Base-by-base conservation (phyloP, 345 rosid genomes). In the Linum lewisii region DNA sequence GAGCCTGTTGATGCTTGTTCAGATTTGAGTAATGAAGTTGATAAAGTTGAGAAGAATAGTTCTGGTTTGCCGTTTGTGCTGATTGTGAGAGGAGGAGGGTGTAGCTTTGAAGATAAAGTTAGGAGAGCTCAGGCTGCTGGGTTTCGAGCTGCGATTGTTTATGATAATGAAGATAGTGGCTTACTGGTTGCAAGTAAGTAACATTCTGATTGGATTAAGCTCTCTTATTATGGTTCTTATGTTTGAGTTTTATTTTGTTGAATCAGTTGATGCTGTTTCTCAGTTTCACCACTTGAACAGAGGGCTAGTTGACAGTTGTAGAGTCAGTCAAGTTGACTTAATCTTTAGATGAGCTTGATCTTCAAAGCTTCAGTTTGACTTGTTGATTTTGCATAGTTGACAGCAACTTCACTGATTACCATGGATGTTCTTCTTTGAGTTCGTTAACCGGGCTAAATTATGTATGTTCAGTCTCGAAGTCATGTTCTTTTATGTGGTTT, bases 81-180 rank as follows among this genome's bases (percentile, higher is more conserved):
- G 75, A 77, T 87, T 49, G 55, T 82, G 38, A 82, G 99, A 79
- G 99, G 95, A 64, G 85, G 81, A 1, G 34, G 34, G 34, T 93
- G 99, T 65, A 79, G 87, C 73, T 93, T 93, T 26, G 96, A 93
- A 54, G 88, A 90, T 2, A 93, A 93, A 84, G 90, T 87, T 29
- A 81, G 96, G 69, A 79, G 71, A 49, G 99, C 84, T 0, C 99
- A 93, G 54, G 77, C 64, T 72, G 95, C 97, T 11, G 90, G 97
- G 19, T 93, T 82, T 56, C 74, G 75, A 72, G 90, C 92, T 53
- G 97, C 86, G 21, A 73, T 93, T 70, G 81, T 90, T 53, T 79
- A 79, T 51, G 79, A 93, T 69, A 63, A 70, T 24, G 81, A 82
- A 72, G 91, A 71, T 55, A 78, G 76, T 70, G 92, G 84, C 45